Evolutionary conservation across 345 rosid genomes (phyloP).

Genomic region (Mangifera indica): DNA sequence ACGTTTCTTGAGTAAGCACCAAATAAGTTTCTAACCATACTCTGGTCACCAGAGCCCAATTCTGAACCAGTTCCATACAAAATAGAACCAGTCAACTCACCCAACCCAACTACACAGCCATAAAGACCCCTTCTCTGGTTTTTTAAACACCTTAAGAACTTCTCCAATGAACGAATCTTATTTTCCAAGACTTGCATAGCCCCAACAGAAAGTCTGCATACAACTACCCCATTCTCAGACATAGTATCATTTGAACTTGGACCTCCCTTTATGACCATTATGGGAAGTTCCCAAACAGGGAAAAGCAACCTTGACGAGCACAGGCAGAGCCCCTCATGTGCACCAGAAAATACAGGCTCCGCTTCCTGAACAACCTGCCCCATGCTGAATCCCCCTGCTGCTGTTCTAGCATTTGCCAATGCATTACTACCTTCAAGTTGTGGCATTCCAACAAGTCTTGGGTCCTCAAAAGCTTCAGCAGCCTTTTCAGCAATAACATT

Average conservation of each 20-base stretch:
- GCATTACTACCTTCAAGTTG: conserved; percentile 85
- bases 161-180: conserved; percentile 84
- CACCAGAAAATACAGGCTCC: conserved; percentile 92
- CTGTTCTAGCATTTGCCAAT: conserved; percentile 72
- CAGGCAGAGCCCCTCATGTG: conserved; percentile 90
- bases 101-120: conserved; percentile 88
- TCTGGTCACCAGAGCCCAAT: conserved; percentile 65
- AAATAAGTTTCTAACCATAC: conserved; percentile 72
- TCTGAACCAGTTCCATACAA: conserved; percentile 72
- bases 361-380: conserved; percentile 99
- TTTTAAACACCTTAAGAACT: conserved; percentile 81
- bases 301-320: conserved; percentile 88
- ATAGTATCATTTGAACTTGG: conserved; percentile 38
- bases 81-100: conserved; percentile 89
- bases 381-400: conserved; percentile 96
- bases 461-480: conserved; percentile 96
- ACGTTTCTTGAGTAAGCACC: conserved; percentile 53
- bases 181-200: conserved; percentile 84
- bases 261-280: conserved; percentile 59
- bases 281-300: conserved; percentile 94
- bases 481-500: conserved; percentile 82
- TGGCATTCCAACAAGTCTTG: conserved; percentile 93
- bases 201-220: conserved; percentile 74
- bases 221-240: conserved; percentile 55
- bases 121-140: conserved; percentile 95